Conservation (phyloP, 331 rosid genomes). For the Quercus phellos region DNA sequence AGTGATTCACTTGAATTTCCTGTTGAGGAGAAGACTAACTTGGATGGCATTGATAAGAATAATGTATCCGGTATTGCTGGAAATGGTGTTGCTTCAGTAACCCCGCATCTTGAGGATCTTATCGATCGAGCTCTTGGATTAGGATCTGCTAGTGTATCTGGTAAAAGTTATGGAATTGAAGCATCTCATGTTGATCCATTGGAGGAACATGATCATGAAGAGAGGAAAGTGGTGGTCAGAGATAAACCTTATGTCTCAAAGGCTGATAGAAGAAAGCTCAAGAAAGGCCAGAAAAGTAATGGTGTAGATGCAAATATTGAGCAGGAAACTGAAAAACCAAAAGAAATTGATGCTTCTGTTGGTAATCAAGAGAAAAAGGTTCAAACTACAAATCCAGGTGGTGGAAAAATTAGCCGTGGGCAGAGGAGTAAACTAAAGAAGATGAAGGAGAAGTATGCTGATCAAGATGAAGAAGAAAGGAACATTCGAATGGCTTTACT, state of each 20-base stretch:
- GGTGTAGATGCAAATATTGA: constrained; percentile 42
- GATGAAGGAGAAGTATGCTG: constrained; percentile 92
- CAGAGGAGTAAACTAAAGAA: constrained; percentile 84
- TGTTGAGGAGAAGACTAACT: constrained; percentile 23
- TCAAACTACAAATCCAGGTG: constrained; percentile 45
- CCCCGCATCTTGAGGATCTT: constrained; percentile 86
- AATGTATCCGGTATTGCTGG: constrained; percentile 33
- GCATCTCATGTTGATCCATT: constrained; percentile 41
- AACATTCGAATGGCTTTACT: constrained; percentile 88
- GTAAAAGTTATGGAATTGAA: constrained; percentile 45
- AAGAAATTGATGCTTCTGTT: constrained; percentile 34
- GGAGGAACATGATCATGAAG: constrained; percentile 41
- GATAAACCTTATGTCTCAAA: constrained; percentile 84
- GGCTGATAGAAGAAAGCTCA: constrained; percentile 90
- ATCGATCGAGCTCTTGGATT: constrained; percentile 87
- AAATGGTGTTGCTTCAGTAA: constrained; percentile 46
- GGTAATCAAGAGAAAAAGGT: constrained; percentile 44
- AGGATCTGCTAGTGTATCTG: constrained; percentile 61
- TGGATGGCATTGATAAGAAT: constrained; percentile 31
- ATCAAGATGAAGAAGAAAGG: constrained; percentile 98
- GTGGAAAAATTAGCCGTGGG: constrained; percentile 77
- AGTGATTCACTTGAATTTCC: constrained; percentile 31
- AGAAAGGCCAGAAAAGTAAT: constrained; percentile 57
- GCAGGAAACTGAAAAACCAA: constrained; percentile 33
- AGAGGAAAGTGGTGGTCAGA: constrained; percentile 47